These are phyloP conservation scores for Saccharomycopsis hybrid DNA, from an alignment of 1,139 yeast species.

Conservation along the genomic window DNA sequence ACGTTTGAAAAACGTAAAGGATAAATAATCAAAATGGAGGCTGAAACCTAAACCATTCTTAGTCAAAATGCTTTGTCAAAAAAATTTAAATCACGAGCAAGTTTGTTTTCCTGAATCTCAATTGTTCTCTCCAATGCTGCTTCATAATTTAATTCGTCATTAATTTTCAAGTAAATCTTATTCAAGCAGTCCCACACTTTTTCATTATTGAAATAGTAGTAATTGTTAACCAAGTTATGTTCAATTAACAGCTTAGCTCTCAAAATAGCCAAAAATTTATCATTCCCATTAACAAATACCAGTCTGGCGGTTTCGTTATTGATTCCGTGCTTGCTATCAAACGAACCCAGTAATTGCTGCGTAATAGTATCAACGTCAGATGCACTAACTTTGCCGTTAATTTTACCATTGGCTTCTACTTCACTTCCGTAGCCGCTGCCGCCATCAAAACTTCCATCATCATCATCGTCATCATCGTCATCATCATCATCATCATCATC, in stretches of 20 bases:
- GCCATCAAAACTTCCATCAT: no score
- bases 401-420: background rate
- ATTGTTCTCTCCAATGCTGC: conserved; percentile 15
- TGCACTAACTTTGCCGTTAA: background rate
- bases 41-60: no score
- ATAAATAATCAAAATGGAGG: no score
- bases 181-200: conserved; percentile 14
- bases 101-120: conserved; percentile 8
- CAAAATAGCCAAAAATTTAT: background rate
- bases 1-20: no score
- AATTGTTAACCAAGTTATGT: conserved; percentile 13
- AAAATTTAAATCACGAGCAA: conserved; percentile 12
- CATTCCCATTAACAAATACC: background rate
- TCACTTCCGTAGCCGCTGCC: background rate
- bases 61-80: background rate
- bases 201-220: conserved; percentile 12
- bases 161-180: conserved; percentile 11
- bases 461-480: background rate
- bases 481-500: conserved; percentile 2
- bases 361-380: background rate
- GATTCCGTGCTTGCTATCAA: no score
- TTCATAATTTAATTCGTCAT: conserved; percentile 9
- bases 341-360: background rate
- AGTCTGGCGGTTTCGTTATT: no score
- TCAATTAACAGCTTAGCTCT: conserved; percentile 17